Percentiles rank a stretch among this genome's conserved stretches.
Evolutionary conservation across 768 basidiomycete species (phyloP).

Genomic region (Mycena capillaripes): DNA sequence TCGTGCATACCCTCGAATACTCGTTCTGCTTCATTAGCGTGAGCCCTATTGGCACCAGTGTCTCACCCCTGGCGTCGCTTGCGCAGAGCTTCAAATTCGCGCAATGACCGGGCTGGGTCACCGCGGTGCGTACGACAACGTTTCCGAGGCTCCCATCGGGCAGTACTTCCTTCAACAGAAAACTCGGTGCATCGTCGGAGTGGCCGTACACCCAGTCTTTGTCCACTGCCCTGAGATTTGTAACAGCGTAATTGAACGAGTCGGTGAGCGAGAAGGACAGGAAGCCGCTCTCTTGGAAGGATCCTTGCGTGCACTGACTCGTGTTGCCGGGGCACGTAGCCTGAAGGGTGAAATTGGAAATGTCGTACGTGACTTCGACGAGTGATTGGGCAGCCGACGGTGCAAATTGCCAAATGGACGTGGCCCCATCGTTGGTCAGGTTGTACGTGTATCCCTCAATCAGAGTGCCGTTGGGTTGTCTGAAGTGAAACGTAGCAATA

Average conservation of each 20-base stretch:
- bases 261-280: slow-evolving; percentile 7
- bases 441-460: neutral
- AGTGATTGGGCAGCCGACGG: neutral
- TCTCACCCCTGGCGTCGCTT: neutral
- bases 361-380: slow-evolving; percentile 1
- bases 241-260: neutral
- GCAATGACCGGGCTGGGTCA: neutral
- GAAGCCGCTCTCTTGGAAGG: neutral
- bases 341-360: neutral
- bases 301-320: neutral
- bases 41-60: slow-evolving; percentile 1
- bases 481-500: neutral
- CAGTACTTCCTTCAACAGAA: slow-evolving; percentile 1
- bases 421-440: neutral
- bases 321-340: slow-evolving; percentile 4
- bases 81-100: slow-evolving; percentile 6
- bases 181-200: slow-evolving; percentile 17
- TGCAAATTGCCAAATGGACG: neutral
- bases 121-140: slow-evolving; percentile 2
- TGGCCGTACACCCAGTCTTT: neutral
- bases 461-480: slow-evolving; percentile 11
- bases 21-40: slow-evolving; percentile 16
- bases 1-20: slow-evolving; percentile 4
- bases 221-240: neutral
- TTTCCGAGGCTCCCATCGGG: neutral